Base-by-base conservation (phyloP, 2,329 filamentous ascomycete genomes). In the Epicoccum nigrum region DNA sequence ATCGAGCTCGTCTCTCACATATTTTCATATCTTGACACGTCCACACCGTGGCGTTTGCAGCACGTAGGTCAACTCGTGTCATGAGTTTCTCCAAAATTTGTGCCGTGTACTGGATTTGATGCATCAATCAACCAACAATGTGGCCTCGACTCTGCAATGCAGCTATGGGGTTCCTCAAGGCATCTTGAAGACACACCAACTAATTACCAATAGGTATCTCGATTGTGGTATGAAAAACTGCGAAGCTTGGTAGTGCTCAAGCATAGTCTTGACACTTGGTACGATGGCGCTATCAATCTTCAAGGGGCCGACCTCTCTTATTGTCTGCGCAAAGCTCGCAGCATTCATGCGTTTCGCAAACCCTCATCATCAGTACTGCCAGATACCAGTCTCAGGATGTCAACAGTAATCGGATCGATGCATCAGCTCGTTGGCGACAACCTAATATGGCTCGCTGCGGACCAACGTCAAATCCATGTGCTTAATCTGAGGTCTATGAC, bases 1-100 rank as follows among this genome's bases (percentile, higher is more conserved):
- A 13, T 71, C 12, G 75, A 77, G 60, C 58, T 77, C 7, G 60
- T 73, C 5, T 60, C 67, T 16, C 53, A 65, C 4, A 45, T 76
- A 13, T 74, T 76, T 51, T 48, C 52, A 25, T 57, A 72, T 60
- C 40, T 77, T 49, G 70, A 70, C 33, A 40, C 60, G 34, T 28
- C 67, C 37, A 57, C 64, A 4, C 50, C 63, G 2, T 72, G 67
- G 47, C 65, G 57, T 33, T 52, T 68, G 17, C 70, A 70, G 51
- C 33, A 32, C 8, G 68, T 72, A 58, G 54, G 67, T 52, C 16
- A 13, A 3, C 17, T 20, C 37, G 20, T 31, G 11, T n/a, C 19
- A 27, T 19, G 23, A 28, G 12, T n/a, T 21, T 28, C 37, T 19
- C 4, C 6, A 39, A 12, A 28, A 16, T 28, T 13, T 28, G 27